Conservation (phyloP, 306 rosid genomes). For the Acacia acuminata region DNA sequence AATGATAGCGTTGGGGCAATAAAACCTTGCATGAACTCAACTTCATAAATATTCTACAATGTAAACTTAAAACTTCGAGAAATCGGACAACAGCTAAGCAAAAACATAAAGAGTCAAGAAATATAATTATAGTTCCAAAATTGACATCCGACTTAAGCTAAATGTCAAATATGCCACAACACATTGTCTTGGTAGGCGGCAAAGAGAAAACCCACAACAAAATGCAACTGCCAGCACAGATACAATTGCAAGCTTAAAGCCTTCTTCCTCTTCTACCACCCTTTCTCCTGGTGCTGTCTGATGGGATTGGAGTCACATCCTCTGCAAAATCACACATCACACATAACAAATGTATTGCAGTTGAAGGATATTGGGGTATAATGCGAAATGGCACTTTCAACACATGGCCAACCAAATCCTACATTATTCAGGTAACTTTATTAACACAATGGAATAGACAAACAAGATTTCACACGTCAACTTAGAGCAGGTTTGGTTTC, state of each 20-base stretch:
- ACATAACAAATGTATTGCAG: not conserved
- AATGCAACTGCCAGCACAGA: not conserved
- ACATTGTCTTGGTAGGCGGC: conserved; percentile 7
- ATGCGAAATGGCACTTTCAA: not conserved
- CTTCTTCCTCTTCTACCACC: conserved; percentile 89
- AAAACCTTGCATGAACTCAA: not conserved
- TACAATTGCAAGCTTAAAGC: conserved; percentile 45
- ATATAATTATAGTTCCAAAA: conserved; percentile 42
- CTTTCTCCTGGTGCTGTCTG: conserved; percentile 84
- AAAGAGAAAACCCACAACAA: conserved; percentile 10
- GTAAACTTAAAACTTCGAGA: not conserved
- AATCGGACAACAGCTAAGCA: conserved; percentile 17
- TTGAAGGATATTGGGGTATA: not conserved
- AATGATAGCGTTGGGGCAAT: not conserved
- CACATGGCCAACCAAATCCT: not conserved
- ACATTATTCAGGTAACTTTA: not conserved
- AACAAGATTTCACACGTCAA: not conserved
- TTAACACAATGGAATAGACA: not conserved
- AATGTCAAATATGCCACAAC: conserved; percentile 16
- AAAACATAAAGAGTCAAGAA: conserved; percentile 1
- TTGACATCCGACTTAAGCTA: conserved; percentile 30
- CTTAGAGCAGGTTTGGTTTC: not conserved
- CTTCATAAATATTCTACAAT: not conserved
- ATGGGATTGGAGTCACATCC: conserved; percentile 86
- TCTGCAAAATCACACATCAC: conserved; percentile 43